phyloP scores from a whole-genome alignment of 139 green algal species.

The Coelastrella sp. region DNA sequence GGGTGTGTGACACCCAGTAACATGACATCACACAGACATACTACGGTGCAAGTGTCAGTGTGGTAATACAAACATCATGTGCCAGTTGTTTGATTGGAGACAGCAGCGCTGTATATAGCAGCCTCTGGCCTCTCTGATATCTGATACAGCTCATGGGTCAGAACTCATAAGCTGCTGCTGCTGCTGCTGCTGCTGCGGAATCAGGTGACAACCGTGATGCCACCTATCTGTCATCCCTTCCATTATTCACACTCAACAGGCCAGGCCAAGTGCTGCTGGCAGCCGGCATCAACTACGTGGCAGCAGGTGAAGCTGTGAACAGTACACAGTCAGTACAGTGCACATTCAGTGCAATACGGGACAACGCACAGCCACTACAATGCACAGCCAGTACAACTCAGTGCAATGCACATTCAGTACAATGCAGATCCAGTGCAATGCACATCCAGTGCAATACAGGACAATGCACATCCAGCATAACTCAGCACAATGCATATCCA shows the following conservation, averaged over 20 bases:
- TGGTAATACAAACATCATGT: too few species aligned
- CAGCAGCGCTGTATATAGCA: too few species aligned
- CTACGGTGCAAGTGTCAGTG: too few species aligned
- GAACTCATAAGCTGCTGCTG: background rate
- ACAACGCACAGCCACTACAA: background rate
- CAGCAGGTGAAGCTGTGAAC: background rate
- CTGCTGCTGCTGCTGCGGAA: background rate
- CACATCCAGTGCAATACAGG: too few species aligned
- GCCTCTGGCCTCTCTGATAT: too few species aligned
- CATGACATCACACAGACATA: too few species aligned
- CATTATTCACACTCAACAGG: conserved; percentile 40
- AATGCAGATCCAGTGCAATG: background rate
- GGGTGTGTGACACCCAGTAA: too few species aligned
- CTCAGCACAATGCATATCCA: background rate
- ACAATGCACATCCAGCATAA: too few species aligned
- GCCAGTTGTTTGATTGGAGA: too few species aligned
- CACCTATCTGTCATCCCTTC: conserved; percentile 56
- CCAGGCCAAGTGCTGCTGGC: conserved; percentile 37
- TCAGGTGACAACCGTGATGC: conserved; percentile 64
- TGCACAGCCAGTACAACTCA: background rate
- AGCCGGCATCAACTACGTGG: conserved; percentile 56
- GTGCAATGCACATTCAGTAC: too few species aligned
- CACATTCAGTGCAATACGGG: background rate
- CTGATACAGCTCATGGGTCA: too few species aligned
- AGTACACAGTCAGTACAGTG: background rate